Evolutionary conservation across 495 filamentous ascomycete species (phyloP), one percentile per base, ranked within the genome.

Genomic region (Endocarpon pusillum): DNA sequence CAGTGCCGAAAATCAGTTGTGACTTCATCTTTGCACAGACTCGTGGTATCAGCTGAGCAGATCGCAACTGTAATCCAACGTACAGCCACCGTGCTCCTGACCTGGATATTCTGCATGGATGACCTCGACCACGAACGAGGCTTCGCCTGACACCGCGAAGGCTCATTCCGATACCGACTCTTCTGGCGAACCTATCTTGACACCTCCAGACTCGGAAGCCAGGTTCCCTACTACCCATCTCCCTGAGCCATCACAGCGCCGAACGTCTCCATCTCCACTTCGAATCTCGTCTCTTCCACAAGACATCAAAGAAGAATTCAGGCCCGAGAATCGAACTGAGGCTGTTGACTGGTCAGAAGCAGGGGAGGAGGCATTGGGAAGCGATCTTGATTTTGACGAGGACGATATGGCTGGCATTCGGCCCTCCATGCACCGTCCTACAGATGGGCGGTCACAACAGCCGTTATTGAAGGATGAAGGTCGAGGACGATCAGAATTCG

Each of bases 401-500:
- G 60, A 62, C 50, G 58, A 64, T 27, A 63, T 61, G 51, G 46
- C 52, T 16, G 43, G 53, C 37, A 53, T 51, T 34, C 58, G 59
- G 35, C 58, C 69, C 18, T 45, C 60, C 29, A 45, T 66, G 38
- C 55, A 67, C 39, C 59, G 60, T 33, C 55, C 63, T 12, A 54
- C 51, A 2, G 64, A 70, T 42, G 62, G 58, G 38, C 69, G 58
- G 21, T 64, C 66, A 23, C 56, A 61, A 35, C 55, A 64, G 39
- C 71, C 71, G 26, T 47, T 78, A 21, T 53, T 77, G 8, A 69
- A 70, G 40, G 63, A 73, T 37, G 67, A 73, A 37, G 45, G 32
- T 10, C 53, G 59, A 22, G 62, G 54, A 5, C 61, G 69, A 32
- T 34, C 54, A 11, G 61, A 57, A 3, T 49, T 57, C 42, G 35